Evolutionary conservation across 768 basidiomycete genomes (phyloP).

Genomic region (Trametopsis cervina): DNA sequence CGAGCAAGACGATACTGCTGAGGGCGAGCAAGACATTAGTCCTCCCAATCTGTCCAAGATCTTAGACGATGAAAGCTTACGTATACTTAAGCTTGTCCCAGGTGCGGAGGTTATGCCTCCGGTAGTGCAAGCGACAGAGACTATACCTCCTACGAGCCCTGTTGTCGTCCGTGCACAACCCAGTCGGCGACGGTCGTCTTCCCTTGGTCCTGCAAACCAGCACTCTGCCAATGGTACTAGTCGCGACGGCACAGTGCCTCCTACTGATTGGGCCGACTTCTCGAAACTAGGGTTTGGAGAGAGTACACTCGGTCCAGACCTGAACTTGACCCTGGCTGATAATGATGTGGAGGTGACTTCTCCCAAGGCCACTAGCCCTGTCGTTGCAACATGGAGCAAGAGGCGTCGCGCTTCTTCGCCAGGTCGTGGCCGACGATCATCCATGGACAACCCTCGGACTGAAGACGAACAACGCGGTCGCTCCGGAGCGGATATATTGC

Average conservation of each 20-base stretch:
- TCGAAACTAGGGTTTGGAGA: conserved; percentile 53
- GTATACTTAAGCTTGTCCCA: conserved; percentile 43
- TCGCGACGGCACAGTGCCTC: neutral
- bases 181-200: conserved; percentile 27
- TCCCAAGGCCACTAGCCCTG: conserved; percentile 27
- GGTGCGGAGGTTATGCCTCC: neutral
- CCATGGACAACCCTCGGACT: conserved; percentile 17
- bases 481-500: neutral
- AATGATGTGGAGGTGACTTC: conserved; percentile 50
- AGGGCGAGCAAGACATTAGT: no score
- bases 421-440: conserved; percentile 17
- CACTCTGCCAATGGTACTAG: conserved; percentile 10
- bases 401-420: conserved; percentile 24
- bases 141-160: conserved; percentile 5
- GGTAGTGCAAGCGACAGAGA: conserved; percentile 25
- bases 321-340: conserved; percentile 53
- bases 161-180: conserved; percentile 20
- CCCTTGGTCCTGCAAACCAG: conserved; percentile 12
- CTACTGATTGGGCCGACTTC: conserved; percentile 55
- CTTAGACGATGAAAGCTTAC: conserved; percentile 65
- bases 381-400: conserved; percentile 21
- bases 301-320: conserved; percentile 33
- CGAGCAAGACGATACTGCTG: conserved; percentile 26
- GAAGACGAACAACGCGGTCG: conserved; percentile 3
- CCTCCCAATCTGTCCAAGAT: conserved; percentile 42